Percentiles rank a stretch among this genome's conserved stretches.
Evolutionary conservation across 2,329 filamentous ascomycete genomes (phyloP).

Genomic region (Paecilomyces dactylethromorphus): DNA sequence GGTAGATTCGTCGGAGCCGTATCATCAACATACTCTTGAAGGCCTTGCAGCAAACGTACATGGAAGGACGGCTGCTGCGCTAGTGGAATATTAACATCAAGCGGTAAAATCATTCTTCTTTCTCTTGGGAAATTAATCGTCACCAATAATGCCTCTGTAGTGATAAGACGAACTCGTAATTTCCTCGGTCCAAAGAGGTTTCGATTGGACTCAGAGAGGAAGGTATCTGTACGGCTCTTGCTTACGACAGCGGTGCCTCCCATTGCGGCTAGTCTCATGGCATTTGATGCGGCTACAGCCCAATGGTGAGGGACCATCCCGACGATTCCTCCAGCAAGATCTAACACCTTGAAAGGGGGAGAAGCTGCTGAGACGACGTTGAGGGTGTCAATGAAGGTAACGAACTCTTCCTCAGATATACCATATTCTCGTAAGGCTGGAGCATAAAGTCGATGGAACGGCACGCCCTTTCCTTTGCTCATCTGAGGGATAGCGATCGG

Average conservation of each 20-base stretch:
- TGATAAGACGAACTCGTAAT: background rate
- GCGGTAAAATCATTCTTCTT: background rate
- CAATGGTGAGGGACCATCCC: conserved; percentile 8
- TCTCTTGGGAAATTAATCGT: background rate
- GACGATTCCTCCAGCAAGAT: conserved; percentile 4
- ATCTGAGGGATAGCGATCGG: conserved; percentile 8
- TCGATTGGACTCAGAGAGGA: conserved; percentile 1
- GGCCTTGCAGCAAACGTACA: background rate
- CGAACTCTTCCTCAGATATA: conserved; percentile 5
- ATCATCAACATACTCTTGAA: background rate
- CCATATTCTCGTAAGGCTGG: conserved; percentile 2
- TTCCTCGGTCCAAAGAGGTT: conserved; percentile 1
- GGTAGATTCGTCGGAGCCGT: background rate
- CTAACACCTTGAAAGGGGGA: conserved; percentile 4
- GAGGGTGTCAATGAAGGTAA: conserved; percentile 10
- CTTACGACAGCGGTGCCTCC: conserved; percentile 1
- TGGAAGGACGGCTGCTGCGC: background rate
- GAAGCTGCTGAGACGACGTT: conserved; percentile 6
- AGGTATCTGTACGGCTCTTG: conserved; percentile 1
- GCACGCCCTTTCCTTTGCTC: background rate
- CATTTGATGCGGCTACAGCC: conserved; percentile 2
- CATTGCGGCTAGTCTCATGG: conserved; percentile 1
- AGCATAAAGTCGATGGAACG: conserved; percentile 9
- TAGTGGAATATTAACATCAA: background rate
- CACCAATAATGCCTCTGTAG: background rate